Conservation (phyloP, 75 land plant genomes). For the Picea glauca region DNA sequence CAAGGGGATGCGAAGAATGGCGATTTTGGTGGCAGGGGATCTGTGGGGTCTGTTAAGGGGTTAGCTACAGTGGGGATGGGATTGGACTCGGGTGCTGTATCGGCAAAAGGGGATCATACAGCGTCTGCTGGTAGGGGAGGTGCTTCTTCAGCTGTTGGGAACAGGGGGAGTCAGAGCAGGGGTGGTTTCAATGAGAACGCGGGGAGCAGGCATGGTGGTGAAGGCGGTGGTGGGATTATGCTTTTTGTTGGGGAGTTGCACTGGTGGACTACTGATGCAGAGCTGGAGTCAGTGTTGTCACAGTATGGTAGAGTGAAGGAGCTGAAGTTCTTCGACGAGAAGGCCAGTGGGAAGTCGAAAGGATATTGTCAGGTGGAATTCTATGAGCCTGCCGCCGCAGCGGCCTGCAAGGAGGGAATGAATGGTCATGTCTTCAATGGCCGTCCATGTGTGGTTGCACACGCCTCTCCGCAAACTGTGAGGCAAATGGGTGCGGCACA, state of each 20-base stretch:
- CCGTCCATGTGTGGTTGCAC: constrained; percentile 80
- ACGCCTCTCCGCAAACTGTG: constrained; percentile 66
- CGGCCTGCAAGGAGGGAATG: constrained; percentile 90
- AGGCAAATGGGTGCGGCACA: constrained; percentile 67
- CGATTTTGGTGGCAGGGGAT: constrained; percentile 1
- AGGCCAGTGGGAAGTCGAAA: constrained; percentile 93
- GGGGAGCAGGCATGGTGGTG: constrained; percentile 12
- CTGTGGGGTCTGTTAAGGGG: constrained; percentile 6
- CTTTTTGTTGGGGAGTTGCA: constrained; percentile 91
- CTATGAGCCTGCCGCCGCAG: constrained; percentile 60
- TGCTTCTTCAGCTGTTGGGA: constrained; percentile 4
- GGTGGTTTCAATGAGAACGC: constrained; percentile 5
- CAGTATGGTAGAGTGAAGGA: constrained; percentile 86
- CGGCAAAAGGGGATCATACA: constrained; percentile 6
- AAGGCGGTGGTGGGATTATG: constrained; percentile 47
- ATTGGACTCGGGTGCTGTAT: constrained; percentile 3
- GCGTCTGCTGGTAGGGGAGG: constrained; percentile 10
- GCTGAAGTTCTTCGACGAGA: constrained; percentile 91
- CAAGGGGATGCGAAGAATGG: constrained; percentile 8
- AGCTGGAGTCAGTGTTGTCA: constrained; percentile 65
- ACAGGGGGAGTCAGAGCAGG: constrained; percentile 1
- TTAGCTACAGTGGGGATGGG: neutral
- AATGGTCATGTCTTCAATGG: constrained; percentile 90
- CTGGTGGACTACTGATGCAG: constrained; percentile 99
- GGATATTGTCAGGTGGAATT: constrained; percentile 94